A percentile compares a stretch with the other conserved stretches of the same genome.
phyloP scores from a whole-genome alignment of 805 yeast genomes.

The Zygosaccharomyces lentus region DNA sequence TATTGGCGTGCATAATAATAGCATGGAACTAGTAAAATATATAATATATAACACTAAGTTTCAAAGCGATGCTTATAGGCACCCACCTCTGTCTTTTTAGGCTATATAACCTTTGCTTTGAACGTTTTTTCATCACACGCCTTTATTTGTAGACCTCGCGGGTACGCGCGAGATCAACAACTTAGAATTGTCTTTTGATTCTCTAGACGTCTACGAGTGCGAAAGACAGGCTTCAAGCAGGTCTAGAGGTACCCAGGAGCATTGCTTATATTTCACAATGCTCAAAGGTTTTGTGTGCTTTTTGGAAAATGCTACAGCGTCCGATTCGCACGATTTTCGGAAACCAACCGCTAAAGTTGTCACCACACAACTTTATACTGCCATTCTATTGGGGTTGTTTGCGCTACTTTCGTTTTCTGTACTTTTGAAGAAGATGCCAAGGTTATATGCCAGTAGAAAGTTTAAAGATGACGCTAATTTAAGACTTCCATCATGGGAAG shows the following conservation, averaged over 20 bases:
- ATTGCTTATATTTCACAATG: neutral
- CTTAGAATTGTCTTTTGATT: neutral
- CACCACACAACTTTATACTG: slow-evolving; percentile 70
- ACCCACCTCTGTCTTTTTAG: no score
- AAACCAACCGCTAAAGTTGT: slow-evolving; percentile 52
- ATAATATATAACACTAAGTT: neutral
- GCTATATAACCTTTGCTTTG: no score
- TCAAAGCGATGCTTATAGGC: neutral
- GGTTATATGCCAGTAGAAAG: slow-evolving; percentile 76
- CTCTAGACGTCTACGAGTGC: neutral
- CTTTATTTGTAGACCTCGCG: neutral
- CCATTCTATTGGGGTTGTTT: slow-evolving; percentile 58
- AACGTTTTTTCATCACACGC: slow-evolving; percentile 3
- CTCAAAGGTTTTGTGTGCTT: neutral
- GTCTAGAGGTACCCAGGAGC: neutral
- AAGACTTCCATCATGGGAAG: slow-evolving; percentile 34
- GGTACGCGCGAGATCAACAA: neutral
- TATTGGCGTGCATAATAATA: slow-evolving; percentile 80
- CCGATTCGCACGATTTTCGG: slow-evolving; percentile 30
- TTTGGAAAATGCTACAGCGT: slow-evolving; percentile 1
- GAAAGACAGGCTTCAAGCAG: neutral
- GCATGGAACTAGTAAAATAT: no score
- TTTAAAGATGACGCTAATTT: slow-evolving; percentile 30
- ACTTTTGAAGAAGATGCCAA: slow-evolving; percentile 69
- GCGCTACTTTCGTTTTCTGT: slow-evolving; percentile 70